phyloP scores from a whole-genome alignment of 1,284 basidiomycete species.

The Naganishia albida region DNA sequence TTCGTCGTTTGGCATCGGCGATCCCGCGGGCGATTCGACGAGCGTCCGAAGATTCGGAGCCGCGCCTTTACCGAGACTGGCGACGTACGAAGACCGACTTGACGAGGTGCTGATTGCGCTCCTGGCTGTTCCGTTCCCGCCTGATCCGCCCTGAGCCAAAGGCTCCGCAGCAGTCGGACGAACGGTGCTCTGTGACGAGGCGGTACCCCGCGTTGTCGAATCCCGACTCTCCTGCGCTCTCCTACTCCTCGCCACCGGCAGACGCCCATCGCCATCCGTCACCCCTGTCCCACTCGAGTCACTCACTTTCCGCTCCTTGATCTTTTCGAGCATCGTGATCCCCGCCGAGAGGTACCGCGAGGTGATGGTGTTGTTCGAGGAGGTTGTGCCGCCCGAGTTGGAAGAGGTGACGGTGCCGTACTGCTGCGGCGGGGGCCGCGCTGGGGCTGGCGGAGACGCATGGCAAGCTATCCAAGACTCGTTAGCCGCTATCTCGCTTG shows the following conservation, averaged over 20 bases:
- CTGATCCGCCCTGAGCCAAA: neutral
- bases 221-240: neutral
- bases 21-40: slow-evolving; percentile 2
- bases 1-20: neutral
- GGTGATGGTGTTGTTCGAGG: slow-evolving; percentile 33
- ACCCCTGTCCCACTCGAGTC: slow-evolving; percentile 32
- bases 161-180: neutral
- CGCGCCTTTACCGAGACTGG: slow-evolving; percentile 18
- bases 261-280: slow-evolving; percentile 20
- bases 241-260: neutral
- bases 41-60: slow-evolving; percentile 17
- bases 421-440: neutral
- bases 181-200: slow-evolving; percentile 21
- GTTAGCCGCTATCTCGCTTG: no score
- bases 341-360: slow-evolving; percentile 36
- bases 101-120: slow-evolving; percentile 17
- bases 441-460: no score
- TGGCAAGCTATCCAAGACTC: no score
- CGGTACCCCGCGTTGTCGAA: neutral
- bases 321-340: slow-evolving; percentile 47
- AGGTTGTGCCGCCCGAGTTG: slow-evolving; percentile 27
- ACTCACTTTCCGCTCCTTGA: slow-evolving; percentile 43
- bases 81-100: slow-evolving; percentile 10
- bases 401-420: slow-evolving; percentile 30
- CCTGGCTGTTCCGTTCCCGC: slow-evolving; percentile 6